Conservation (phyloP, 2,329 filamentous ascomycete genomes). For the Fusarium gaditjirri region DNA sequence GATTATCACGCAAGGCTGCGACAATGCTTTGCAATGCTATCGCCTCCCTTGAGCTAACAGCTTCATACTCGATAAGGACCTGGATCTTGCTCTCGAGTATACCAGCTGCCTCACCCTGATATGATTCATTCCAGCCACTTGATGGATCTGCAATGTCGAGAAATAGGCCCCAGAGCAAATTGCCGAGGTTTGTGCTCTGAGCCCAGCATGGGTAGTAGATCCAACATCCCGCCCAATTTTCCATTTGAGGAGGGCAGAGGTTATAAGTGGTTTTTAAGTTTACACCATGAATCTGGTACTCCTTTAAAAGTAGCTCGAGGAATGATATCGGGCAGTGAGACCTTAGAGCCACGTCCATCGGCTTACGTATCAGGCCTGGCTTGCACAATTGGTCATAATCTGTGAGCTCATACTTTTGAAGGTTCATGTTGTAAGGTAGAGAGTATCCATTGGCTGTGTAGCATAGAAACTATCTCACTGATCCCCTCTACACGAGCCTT, state of each 20-base stretch:
- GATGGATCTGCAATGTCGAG: background rate
- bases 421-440: background rate
- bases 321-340: background rate
- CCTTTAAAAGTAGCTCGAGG: background rate
- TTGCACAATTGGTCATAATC: background rate
- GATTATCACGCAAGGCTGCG: rapidly evolving
- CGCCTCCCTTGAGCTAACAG: background rate
- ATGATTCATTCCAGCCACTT: rapidly evolving
- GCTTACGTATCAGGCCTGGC: background rate
- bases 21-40: background rate
- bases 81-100: background rate
- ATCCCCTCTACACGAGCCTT: background rate
- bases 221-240: too few species aligned
- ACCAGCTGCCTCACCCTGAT: background rate
- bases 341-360: background rate
- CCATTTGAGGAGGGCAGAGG: background rate
- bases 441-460: background rate
- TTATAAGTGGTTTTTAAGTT: background rate
- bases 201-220: background rate
- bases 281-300: background rate
- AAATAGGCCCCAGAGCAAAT: background rate
- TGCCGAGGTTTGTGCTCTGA: background rate
- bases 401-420: background rate
- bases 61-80: background rate
- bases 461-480: background rate